Evolutionary conservation across 2,329 filamentous ascomycete species (phyloP), one percentile per base, ranked within the genome.

Genomic region (Aspergillus sojae): DNA sequence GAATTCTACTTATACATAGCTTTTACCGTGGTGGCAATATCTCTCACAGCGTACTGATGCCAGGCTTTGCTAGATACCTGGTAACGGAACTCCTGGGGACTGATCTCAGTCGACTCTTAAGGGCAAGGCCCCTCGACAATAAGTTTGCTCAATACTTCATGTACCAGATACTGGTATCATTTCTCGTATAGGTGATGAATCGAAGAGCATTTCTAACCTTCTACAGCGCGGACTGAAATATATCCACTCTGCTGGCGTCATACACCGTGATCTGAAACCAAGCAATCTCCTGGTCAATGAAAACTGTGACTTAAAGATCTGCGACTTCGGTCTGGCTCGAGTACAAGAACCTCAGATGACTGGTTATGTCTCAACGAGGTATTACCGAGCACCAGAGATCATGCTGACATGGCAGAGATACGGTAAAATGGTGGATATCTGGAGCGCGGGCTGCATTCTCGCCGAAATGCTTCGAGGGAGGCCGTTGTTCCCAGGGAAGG

Each of bases 331-430:
- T 69, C 85, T 99, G 62, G 95, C 95, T 57, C 92, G 95, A 79
- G 96, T 99, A 73, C 94, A 98, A 78, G 95, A 99, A 76, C 95
- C 95, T 43, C 95, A 98, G 81, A 99, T 98, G 95, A 98, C 95
- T 39, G 95, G 95, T 71, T 99, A 99, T 77, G 95, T 99, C 65
- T 98, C 95, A 50, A 98, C 95, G 66, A 87, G 95, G 85, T 99
- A 98, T 85, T 99, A 99, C 85, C 89, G 95, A 75, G 95, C 95
- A 10, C 95, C 95, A 21, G 95, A 98, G 81, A 99, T 98, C 77
- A 99, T 99, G 95, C 91, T 99, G 77, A 98, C 95, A 68, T 99
- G 95, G 95, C 95, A 99, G 84, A 98, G 98, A 83, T 98, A 99
- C 81, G 94, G 98, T 72, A 89, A 97, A 46, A 94, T 97, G 82